These are phyloP conservation scores for Madurella mycetomatis DNA, from an alignment of 2,329 filamentous ascomycete genomes.

Conservation along the genomic window DNA sequence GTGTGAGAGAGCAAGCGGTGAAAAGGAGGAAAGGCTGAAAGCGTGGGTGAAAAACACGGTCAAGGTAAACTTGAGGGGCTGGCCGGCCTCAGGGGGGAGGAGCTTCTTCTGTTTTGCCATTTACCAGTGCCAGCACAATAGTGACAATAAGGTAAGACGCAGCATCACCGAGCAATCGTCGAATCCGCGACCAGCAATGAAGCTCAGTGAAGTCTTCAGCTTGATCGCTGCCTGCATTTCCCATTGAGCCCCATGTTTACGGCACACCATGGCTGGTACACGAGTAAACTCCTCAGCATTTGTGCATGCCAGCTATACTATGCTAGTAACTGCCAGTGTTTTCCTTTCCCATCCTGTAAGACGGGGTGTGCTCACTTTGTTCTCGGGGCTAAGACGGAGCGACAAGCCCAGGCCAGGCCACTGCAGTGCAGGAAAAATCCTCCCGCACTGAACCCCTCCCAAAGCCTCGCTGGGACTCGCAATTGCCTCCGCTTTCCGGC, in stretches of 20 bases:
- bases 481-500: constrained; percentile 4
- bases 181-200: background rate
- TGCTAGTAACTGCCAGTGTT: background rate
- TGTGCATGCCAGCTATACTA: background rate
- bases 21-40: background rate
- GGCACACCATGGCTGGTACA: background rate
- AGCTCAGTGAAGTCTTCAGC: background rate
- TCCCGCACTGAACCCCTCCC: constrained; percentile 6
- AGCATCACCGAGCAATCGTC: background rate
- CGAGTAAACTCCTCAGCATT: background rate
- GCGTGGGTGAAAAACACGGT: background rate
- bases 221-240: background rate
- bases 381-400: constrained; percentile 12
- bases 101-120: background rate
- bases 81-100: background rate
- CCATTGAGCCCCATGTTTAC: background rate
- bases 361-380: constrained; percentile 12
- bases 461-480: background rate
- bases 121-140: constrained; percentile 9
- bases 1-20: background rate
- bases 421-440: constrained; percentile 9
- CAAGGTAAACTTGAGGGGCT: constrained; percentile 13
- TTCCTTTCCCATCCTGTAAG: constrained; percentile 1
- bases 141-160: constrained; percentile 2
- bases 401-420: constrained; percentile 16